phyloP scores from a whole-genome alignment of 2,329 filamentous ascomycete species.

The Penicillium sp. region DNA sequence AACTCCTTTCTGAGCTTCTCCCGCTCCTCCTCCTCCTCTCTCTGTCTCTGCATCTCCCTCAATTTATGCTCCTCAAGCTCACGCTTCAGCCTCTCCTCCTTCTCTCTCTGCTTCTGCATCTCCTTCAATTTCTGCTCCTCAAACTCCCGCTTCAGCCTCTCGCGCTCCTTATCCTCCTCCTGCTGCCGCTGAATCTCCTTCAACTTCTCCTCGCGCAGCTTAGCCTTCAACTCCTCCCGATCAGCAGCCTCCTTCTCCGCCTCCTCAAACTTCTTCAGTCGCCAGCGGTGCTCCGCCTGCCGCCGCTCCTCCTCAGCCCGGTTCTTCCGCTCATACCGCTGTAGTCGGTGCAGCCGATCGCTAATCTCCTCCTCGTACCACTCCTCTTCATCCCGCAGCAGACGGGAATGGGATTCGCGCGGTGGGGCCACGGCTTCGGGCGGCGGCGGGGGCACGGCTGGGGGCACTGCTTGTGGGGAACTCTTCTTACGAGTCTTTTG shows the following conservation, averaged over 20 bases:
- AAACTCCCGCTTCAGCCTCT: constrained; percentile 28
- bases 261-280: constrained; percentile 23
- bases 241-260: constrained; percentile 32
- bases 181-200: constrained; percentile 31
- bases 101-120: constrained; percentile 26
- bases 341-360: constrained; percentile 35
- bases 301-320: constrained; percentile 24
- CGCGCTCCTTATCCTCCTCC: constrained; percentile 26
- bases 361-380: constrained; percentile 39
- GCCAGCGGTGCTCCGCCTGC: constrained; percentile 16
- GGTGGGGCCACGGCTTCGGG: not conserved
- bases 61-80: constrained; percentile 13
- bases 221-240: constrained; percentile 30
- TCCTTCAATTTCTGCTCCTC: constrained; percentile 23
- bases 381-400: constrained; percentile 40
- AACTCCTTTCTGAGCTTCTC: constrained; percentile 36
- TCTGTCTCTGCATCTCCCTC: constrained; percentile 31
- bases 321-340: constrained; percentile 36
- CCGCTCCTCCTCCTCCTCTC: constrained; percentile 44
- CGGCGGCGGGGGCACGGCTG: not conserved
- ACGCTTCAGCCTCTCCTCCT: constrained; percentile 31
- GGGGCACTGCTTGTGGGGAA: constrained; percentile 8
- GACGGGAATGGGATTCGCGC: constrained; percentile 26
- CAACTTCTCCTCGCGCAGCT: constrained; percentile 29
- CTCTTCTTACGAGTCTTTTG: constrained; percentile 23